Base-by-base conservation (phyloP, 2,329 filamentous ascomycete species). In the Exophiala mesophila region DNA sequence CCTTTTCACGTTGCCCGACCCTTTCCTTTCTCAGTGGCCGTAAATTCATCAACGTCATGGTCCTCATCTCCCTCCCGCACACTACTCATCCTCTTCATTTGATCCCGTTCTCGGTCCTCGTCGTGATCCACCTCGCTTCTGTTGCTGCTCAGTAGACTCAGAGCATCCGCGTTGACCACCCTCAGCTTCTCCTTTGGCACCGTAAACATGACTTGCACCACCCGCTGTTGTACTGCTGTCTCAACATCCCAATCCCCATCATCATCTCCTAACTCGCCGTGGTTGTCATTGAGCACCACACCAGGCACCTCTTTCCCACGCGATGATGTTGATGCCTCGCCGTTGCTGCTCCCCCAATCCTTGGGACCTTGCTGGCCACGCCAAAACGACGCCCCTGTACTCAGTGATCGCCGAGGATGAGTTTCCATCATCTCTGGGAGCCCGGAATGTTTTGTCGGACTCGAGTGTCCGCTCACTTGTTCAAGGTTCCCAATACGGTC, bases 171-270 rank as follows among this genome's bases (percentile, higher is more conserved):
- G 61, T 97, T 97, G 15, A 96, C 90, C n/a, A 97, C 88, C 18
- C 90, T 71, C 50, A 97, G 66, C 55, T 80, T 79, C 63, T 90
- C 84, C 62, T 83, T 88, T 2, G 92, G 90, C 47, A 96, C 88
- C 0, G 90, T 96, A 63, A 95, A 97, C 78, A 94, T 92, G 58
- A 88, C 77, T 63, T 89, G 85, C 47, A 89, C 84, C 6, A 85
- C 70, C 16, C 83, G 68, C 45, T 76, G 76, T 65, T 87, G 81
- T 1, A 83, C 77, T 2, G 84, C 83, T 41, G 75, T 72, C 60
- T 89, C 85, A 28, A 89, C 78, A 55, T 88, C 85, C 84, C 84
- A 86, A 41, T 88, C 83, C 21, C 69, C 67, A 19, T 61, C 57
- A 13, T 62, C 58, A 12, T 59, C 59, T n/a, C 64, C 57, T 3